Conservation (phyloP, 108 stramenopile genomes). For the Cylindrotheca fusiformis region DNA sequence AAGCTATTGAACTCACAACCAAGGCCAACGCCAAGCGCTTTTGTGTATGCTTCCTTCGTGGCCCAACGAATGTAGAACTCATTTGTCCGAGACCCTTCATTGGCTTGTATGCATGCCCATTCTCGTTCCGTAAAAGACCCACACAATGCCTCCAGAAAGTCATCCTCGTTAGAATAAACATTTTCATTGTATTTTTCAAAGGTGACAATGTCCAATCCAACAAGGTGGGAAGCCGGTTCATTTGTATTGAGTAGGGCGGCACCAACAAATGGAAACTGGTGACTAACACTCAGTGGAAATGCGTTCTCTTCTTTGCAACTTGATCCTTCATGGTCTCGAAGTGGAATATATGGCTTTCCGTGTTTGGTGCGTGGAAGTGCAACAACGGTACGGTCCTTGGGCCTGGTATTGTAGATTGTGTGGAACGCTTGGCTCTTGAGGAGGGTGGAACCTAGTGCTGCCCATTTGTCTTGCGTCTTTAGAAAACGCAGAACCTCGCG, state of each 20-base stretch:
- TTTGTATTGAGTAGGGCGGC: conserved; percentile 30
- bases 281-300: conserved; percentile 60
- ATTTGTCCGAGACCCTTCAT: conserved; percentile 8
- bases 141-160: conserved; percentile 59
- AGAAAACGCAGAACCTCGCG: conserved; percentile 37
- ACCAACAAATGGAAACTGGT: conserved; percentile 78
- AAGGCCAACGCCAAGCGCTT: conserved; percentile 79
- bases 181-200: conserved; percentile 42
- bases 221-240: background rate
- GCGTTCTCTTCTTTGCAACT: conserved; percentile 21
- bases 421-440: conserved; percentile 68
- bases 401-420: background rate
- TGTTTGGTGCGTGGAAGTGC: conserved; percentile 63
- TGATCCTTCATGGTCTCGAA: background rate
- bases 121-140: conserved; percentile 52
- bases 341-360: conserved; percentile 71
- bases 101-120: conserved; percentile 49
- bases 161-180: conserved; percentile 40
- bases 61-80: conserved; percentile 83
- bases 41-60: conserved; percentile 85
- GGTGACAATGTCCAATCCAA: conserved; percentile 73
- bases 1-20: conserved; percentile 54
- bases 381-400: conserved; percentile 27
- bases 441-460: conserved; percentile 54
- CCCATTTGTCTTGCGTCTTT: conserved; percentile 49